A percentile compares a stretch with the other conserved stretches of the same genome.
phyloP scores from a whole-genome alignment of 805 yeast genomes.

The Candida pini region DNA sequence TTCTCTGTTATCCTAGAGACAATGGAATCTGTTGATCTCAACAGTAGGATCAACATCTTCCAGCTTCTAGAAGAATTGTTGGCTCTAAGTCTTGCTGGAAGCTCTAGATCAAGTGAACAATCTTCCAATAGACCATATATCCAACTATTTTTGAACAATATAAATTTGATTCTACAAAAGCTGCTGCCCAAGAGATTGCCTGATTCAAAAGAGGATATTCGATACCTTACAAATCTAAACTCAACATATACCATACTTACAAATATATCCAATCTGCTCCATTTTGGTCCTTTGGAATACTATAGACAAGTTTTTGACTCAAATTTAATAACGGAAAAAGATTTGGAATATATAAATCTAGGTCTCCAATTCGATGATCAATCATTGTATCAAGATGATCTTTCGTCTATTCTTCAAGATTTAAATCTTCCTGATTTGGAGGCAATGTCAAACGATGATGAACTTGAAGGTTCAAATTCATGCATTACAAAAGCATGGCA shows the following conservation, averaged over 20 bases:
- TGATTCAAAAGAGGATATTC: constrained; percentile 9
- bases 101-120: too few relatives aligned
- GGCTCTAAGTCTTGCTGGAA: constrained; percentile 29
- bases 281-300: constrained; percentile 15
- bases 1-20: constrained; percentile 63
- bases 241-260: constrained; percentile 20
- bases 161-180: constrained; percentile 28
- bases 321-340: constrained; percentile 32
- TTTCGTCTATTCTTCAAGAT: background rate
- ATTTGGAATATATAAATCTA: constrained; percentile 25
- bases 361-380: constrained; percentile 30
- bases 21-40: constrained; percentile 47
- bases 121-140: constrained; percentile 10
- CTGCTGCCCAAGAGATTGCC: constrained; percentile 30
- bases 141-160: constrained; percentile 25
- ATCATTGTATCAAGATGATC: constrained; percentile 4
- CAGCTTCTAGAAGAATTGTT: constrained; percentile 65
- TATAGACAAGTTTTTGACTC: constrained; percentile 27
- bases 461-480: too few relatives aligned
- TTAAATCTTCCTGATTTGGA: background rate
- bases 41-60: constrained; percentile 59
- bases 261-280: constrained; percentile 19
- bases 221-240: constrained; percentile 26
- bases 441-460: background rate
- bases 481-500: constrained; percentile 38